Evolutionary conservation across 2,329 filamentous ascomycete genomes (phyloP).

Genomic region (Phialophora expanda): DNA sequence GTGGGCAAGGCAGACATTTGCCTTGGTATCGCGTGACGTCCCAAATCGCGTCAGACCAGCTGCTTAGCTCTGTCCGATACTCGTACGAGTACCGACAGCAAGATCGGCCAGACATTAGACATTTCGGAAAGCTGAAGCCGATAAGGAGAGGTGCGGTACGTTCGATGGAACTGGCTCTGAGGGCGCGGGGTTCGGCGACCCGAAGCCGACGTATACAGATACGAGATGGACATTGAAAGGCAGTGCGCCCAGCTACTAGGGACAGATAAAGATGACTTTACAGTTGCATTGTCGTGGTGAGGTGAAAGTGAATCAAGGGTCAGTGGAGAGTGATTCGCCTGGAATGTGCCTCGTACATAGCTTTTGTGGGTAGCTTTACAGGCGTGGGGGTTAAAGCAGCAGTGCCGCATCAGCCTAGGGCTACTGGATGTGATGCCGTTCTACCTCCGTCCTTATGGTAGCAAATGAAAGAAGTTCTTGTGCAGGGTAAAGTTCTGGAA

Average conservation of each 20-base stretch:
- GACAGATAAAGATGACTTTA: neutral
- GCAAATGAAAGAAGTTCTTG: no score
- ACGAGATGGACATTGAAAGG: neutral
- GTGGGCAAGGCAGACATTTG: constrained; percentile 1
- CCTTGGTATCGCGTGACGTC: neutral
- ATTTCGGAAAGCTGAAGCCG: neutral
- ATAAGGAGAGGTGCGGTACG: neutral
- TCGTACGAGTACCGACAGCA: neutral
- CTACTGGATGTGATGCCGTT: no score
- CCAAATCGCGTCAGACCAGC: neutral
- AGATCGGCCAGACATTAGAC: neutral
- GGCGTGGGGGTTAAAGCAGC: neutral
- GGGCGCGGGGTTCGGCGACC: neutral
- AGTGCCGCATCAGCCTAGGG: neutral
- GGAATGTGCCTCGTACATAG: neutral
- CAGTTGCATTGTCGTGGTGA: neutral
- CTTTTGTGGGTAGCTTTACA: no score
- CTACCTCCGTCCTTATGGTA: no score
- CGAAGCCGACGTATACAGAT: neutral
- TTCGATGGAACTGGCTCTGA: neutral
- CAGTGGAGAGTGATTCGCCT: neutral
- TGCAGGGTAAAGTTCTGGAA: neutral
- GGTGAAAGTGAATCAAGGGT: neutral
- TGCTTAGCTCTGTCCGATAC: neutral
- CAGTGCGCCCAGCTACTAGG: neutral